Conservation (phyloP, 768 basidiomycete species). For the Tubosaeta sp. region DNA sequence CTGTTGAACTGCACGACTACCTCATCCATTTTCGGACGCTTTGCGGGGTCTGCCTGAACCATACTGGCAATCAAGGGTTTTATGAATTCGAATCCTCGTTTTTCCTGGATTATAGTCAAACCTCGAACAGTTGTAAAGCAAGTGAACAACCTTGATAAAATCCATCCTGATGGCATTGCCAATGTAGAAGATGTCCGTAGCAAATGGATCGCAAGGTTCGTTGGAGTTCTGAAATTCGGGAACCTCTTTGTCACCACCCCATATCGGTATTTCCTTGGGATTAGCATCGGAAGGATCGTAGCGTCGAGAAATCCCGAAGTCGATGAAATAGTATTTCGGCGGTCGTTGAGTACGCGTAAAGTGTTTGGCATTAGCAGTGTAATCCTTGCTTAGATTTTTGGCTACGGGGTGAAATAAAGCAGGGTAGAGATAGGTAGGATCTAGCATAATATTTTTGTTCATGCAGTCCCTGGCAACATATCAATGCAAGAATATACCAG, state of each 20-base stretch:
- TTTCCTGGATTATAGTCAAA: background rate
- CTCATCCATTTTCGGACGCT: slow-evolving; percentile 22
- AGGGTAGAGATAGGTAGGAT: slow-evolving; percentile 23
- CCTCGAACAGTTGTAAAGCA: background rate
- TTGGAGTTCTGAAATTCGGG: slow-evolving; percentile 34
- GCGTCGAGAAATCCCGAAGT: slow-evolving; percentile 33
- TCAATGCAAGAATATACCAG: slow-evolving; percentile 10
- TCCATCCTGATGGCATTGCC: slow-evolving; percentile 35
- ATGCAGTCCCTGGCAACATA: slow-evolving; percentile 21
- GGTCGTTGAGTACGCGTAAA: slow-evolving; percentile 30
- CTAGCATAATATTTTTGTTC: slow-evolving; percentile 32
- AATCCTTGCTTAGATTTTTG: slow-evolving; percentile 10
- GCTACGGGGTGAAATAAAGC: slow-evolving; percentile 24
- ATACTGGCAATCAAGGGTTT: slow-evolving; percentile 15
- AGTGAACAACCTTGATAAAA: slow-evolving; percentile 35
- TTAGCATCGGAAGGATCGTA: slow-evolving; percentile 25
- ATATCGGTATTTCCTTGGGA: slow-evolving; percentile 27
- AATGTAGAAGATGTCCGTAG: slow-evolving; percentile 41
- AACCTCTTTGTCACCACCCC: slow-evolving; percentile 40
- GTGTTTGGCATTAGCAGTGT: slow-evolving; percentile 15
- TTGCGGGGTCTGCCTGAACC: slow-evolving; percentile 19
- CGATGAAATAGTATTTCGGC: slow-evolving; percentile 33
- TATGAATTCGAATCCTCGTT: slow-evolving; percentile 21
- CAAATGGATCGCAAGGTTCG: slow-evolving; percentile 35
- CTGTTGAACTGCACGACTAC: slow-evolving; percentile 17